Evolutionary conservation across 805 yeast genomes (phyloP).

Genomic region (Pichia nakasei): DNA sequence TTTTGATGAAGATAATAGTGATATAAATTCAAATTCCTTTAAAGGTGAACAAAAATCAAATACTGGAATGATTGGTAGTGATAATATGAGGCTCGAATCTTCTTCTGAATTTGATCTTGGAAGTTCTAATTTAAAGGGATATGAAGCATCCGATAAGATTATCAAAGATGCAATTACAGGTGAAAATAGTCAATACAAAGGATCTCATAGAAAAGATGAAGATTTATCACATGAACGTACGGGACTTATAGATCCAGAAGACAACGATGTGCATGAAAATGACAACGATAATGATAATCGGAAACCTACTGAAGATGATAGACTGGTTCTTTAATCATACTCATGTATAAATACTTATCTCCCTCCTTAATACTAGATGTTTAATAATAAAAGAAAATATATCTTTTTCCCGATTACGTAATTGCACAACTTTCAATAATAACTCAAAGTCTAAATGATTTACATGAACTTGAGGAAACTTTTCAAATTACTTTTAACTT

Average conservation of each 20-base stretch:
- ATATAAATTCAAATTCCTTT: neutral
- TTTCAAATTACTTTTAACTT: too few species aligned
- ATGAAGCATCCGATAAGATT: neutral
- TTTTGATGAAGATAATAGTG: conserved; percentile 6
- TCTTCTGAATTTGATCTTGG: conserved; percentile 6
- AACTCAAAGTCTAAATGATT: too few species aligned
- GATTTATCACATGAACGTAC: neutral
- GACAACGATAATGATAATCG: neutral
- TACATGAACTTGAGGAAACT: too few species aligned
- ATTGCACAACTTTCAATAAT: too few species aligned
- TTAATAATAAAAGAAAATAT: too few species aligned
- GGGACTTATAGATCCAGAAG: neutral
- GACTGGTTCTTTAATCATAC: neutral
- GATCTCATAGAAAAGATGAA: neutral
- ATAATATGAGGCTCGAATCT: neutral
- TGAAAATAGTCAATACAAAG: neutral
- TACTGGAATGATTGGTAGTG: neutral
- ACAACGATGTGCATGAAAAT: neutral
- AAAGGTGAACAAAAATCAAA: neutral
- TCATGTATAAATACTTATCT: neutral
- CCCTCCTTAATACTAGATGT: too few species aligned
- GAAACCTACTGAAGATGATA: neutral
- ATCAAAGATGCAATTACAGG: neutral
- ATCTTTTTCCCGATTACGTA: too few species aligned
- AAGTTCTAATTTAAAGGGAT: conserved; percentile 1